phyloP scores from a whole-genome alignment of 2,329 filamentous ascomycete species.

The Metarhizium sp. region DNA sequence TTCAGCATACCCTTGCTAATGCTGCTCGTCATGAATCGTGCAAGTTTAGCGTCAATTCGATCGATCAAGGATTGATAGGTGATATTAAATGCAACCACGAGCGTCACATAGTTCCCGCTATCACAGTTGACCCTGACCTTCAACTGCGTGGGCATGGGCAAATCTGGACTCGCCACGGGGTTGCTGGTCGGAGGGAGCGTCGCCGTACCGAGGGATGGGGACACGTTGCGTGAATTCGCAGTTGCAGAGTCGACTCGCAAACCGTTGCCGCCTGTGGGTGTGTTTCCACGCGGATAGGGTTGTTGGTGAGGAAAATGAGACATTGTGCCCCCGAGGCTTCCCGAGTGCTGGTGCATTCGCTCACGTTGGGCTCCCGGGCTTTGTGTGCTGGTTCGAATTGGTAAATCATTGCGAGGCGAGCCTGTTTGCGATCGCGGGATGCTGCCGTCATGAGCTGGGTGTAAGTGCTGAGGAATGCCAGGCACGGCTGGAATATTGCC shows the following conservation, averaged over 20 bases:
- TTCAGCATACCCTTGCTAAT: constrained; percentile 77
- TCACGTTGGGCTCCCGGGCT: constrained; percentile 61
- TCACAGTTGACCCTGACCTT: constrained; percentile 95
- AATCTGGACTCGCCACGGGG: constrained; percentile 35
- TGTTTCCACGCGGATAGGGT: constrained; percentile 38
- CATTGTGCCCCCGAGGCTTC: constrained; percentile 42
- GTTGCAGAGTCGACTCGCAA: constrained; percentile 29
- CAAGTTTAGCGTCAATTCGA: constrained; percentile 90
- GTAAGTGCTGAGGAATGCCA: constrained; percentile 63
- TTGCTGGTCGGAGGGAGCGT: constrained; percentile 17
- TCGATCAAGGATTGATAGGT: constrained; percentile 89
- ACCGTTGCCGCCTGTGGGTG: constrained; percentile 21
- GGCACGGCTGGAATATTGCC: constrained; percentile 59
- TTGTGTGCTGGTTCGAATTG: constrained; percentile 59
- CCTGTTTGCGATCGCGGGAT: constrained; percentile 74
- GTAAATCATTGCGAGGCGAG: constrained; percentile 63
- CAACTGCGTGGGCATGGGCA: constrained; percentile 60
- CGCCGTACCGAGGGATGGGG: constrained; percentile 34
- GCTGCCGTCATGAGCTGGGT: constrained; percentile 48
- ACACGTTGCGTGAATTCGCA: constrained; percentile 33
- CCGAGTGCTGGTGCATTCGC: constrained; percentile 39
- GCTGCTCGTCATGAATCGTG: constrained; percentile 73
- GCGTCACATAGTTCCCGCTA: constrained; percentile 74
- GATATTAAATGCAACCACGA: constrained; percentile 95
- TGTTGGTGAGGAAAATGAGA: constrained; percentile 47